A percentile compares a stretch with the other conserved stretches of the same genome.
Evolutionary conservation across 495 filamentous ascomycete species (phyloP).

Genomic region (Annulohypoxylon bovei): DNA sequence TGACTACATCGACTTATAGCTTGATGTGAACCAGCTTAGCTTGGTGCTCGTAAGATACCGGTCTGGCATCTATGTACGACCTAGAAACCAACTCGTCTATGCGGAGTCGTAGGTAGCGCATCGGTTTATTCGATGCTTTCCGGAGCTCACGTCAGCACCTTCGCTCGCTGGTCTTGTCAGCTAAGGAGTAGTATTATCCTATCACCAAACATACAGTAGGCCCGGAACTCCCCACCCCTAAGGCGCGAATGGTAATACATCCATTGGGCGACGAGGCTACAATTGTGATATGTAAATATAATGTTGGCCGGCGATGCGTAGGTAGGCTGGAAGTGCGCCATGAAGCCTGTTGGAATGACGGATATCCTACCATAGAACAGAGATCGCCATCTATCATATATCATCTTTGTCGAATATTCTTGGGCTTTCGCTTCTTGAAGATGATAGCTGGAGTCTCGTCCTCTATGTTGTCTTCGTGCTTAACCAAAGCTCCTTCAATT

Average conservation of each 20-base stretch:
- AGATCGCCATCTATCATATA: not conserved
- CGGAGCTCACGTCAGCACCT: not conserved
- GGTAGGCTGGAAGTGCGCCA: not conserved
- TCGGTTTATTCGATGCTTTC: not conserved
- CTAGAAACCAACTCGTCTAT: not conserved
- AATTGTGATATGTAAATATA: not conserved
- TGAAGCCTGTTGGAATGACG: not conserved
- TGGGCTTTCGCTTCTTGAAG: slow-evolving; percentile 93
- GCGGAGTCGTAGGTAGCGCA: not conserved
- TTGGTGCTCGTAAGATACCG: not conserved
- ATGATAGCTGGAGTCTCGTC: slow-evolving; percentile 57
- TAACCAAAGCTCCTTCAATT: slow-evolving; percentile 39
- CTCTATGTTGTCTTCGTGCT: slow-evolving; percentile 52
- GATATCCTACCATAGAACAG: not conserved
- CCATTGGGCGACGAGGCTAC: not conserved
- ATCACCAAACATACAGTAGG: too few species aligned
- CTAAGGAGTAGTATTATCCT: not conserved
- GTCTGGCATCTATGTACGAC: not conserved
- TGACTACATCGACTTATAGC: not conserved
- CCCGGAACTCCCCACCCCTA: not conserved
- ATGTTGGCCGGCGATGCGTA: not conserved
- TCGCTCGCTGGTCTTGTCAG: not conserved
- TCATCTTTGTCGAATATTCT: slow-evolving; percentile 70
- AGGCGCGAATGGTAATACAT: not conserved
- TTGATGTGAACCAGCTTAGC: not conserved